Evolutionary conservation across 768 basidiomycete species (phyloP), one percentile per base, ranked within the genome.

Genomic region (Podaxis mareebaensis): DNA sequence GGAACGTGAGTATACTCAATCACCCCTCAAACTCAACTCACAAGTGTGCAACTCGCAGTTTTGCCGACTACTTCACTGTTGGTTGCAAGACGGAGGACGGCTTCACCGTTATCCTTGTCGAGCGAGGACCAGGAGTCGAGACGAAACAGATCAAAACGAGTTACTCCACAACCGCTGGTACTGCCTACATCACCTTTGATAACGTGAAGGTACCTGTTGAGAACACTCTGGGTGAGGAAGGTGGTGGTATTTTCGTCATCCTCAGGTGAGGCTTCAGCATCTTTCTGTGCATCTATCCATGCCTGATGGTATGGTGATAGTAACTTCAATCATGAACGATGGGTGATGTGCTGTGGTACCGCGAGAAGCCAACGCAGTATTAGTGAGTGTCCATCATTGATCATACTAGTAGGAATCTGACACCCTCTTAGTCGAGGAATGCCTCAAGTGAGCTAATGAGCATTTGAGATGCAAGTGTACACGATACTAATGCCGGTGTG

Each of bases 241-340:
- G 71, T 42, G 71, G 71, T 59, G 85, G 83, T 53, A 67, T 71
- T 40, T 68, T 67, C 26, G 75, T 77, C 53, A 75, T 78, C n/a
- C 71, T 77, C 17, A 76, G 73, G 71, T 72, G 61, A 24, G 61
- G 33, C 22, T 33, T 12, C n/a, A 15, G 46, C 13, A 24, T 54
- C 30, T 46, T 52, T 11, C 2, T 28, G 11, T 3, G 3, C 17
- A 24, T n/a, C 17, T 52, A 33, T 20, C 8, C 15, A 26, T 30
- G 11, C 20, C 28, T 64, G 46, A 58, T 42, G 38, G 0, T n/a
- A 36, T 28, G 2, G 11, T 26, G 3, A 30, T 71, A 79, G 91
- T 63, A 98, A 96, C 77, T 97, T 96, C 78, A 96, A 96, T 73
- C 94, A 96, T 74, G 95, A 95, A 72, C 89, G 91, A 67, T 96